phyloP scores from a whole-genome alignment of 163 green algal genomes.

The Chlamydomonas reinhardtii region DNA sequence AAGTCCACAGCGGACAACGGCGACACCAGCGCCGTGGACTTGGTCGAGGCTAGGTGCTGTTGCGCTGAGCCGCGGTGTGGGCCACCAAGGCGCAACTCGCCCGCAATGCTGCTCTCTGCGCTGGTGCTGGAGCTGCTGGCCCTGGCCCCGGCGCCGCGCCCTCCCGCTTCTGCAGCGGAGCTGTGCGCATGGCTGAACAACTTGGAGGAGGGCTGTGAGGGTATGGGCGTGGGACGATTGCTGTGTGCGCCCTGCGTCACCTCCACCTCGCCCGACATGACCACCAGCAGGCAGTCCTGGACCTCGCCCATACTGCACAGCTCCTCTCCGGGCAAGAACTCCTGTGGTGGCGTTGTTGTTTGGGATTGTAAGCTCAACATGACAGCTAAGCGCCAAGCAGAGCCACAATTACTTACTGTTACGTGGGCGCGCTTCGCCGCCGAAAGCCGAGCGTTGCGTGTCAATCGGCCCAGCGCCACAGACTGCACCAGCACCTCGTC shows the following conservation, averaged over 20 bases:
- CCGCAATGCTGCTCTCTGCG: too few relatives aligned
- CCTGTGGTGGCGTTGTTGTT: too few relatives aligned
- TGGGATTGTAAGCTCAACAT: too few relatives aligned
- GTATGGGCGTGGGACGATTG: neutral
- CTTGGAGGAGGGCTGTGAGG: neutral
- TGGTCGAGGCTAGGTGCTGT: too few relatives aligned
- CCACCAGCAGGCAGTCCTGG: slow-evolving; percentile 34
- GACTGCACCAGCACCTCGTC: slow-evolving; percentile 36
- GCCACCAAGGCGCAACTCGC: too few relatives aligned
- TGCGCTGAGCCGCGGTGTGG: too few relatives aligned
- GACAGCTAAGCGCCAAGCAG: too few relatives aligned
- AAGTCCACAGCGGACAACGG: too few relatives aligned
- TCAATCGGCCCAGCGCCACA: slow-evolving; percentile 1
- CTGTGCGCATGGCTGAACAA: neutral
- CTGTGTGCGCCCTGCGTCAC: neutral
- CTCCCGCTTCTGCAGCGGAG: too few relatives aligned
- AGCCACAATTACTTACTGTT: neutral
- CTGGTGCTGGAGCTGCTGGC: too few relatives aligned
- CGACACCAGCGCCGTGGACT: too few relatives aligned
- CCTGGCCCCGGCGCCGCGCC: too few relatives aligned
- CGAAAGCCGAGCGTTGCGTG: slow-evolving; percentile 18
- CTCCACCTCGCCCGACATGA: slow-evolving; percentile 38
- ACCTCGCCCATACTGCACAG: slow-evolving; percentile 6
- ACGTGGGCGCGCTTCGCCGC: slow-evolving; percentile 23
- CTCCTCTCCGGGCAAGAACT: slow-evolving; percentile 12